Evolutionary conservation across 1,139 yeast species (phyloP).

Genomic region (Kluyveromyces marxianus): DNA sequence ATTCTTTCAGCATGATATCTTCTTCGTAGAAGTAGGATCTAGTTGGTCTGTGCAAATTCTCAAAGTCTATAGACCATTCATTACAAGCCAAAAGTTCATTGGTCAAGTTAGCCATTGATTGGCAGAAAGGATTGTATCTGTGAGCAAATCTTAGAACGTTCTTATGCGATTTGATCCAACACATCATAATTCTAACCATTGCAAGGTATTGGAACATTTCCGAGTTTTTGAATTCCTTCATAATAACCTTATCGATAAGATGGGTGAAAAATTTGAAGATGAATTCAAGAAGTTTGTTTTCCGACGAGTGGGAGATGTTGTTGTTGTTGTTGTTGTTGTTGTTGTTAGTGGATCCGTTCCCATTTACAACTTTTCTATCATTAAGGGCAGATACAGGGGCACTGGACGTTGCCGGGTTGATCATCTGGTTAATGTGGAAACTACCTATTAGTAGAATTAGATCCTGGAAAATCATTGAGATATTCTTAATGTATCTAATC

Average conservation of each 20-base stretch:
- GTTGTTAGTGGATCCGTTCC: conserved; percentile 1
- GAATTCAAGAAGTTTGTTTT: conserved; percentile 17
- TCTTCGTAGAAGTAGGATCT: conserved; percentile 53
- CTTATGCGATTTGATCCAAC: conserved; percentile 47
- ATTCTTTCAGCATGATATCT: conserved; percentile 57
- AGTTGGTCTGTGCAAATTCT: conserved; percentile 28
- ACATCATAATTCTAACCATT: conserved; percentile 41
- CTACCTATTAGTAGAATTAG: conserved; percentile 24
- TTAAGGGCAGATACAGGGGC: not conserved
- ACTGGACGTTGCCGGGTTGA: not conserved
- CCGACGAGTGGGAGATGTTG: not conserved
- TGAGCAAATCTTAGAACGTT: conserved; percentile 35
- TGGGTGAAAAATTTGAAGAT: conserved; percentile 21
- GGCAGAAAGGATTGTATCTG: conserved; percentile 32
- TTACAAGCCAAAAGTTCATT: conserved; percentile 25
- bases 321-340: not conserved
- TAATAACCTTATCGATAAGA: conserved; percentile 22
- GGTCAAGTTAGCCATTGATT: conserved; percentile 32
- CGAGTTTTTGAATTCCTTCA: conserved; percentile 19
- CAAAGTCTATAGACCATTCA: conserved; percentile 4
- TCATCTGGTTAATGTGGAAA: conserved; percentile 15
- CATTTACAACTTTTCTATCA: not conserved
- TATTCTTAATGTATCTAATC: conserved; percentile 23
- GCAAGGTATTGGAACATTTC: conserved; percentile 25
- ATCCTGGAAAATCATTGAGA: conserved; percentile 22